These are phyloP conservation scores for Aethionema arabicum DNA, from an alignment of 345 rosid genomes.

Conservation along the genomic window DNA sequence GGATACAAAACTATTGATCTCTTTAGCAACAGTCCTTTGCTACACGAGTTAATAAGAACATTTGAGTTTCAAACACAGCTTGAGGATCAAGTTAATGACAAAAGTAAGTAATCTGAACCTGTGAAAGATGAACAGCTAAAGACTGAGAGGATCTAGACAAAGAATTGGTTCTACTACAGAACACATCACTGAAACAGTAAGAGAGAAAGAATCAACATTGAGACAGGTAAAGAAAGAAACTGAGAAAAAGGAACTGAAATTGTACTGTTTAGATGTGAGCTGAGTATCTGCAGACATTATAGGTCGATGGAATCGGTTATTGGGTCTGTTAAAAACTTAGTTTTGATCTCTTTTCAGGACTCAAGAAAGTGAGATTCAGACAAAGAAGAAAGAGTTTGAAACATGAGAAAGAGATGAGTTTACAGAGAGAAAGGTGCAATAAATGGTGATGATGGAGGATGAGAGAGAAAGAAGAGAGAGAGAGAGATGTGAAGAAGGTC, in stretches of 20 bases:
- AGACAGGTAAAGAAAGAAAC: conserved; percentile 8
- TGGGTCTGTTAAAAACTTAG: conserved; percentile 24
- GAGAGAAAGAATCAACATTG: conserved; percentile 13
- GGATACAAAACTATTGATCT: conserved; percentile 21
- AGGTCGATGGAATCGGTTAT: conserved; percentile 11
- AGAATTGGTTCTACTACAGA: conserved; percentile 23
- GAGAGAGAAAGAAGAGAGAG: conserved; percentile 19
- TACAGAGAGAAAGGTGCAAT: conserved; percentile 16
- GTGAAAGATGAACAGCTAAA: conserved; percentile 15
- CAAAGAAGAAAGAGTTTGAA: conserved; percentile 20
- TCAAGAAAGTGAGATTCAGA: conserved; percentile 22
- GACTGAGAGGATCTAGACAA: conserved; percentile 31
- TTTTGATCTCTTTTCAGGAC: conserved; percentile 19
- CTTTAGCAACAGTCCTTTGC: conserved; percentile 25
- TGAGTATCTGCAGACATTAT: conserved; percentile 33
- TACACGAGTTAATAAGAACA: conserved; percentile 18
- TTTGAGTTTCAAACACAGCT: conserved; percentile 18
- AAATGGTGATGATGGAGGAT: conserved; percentile 21
- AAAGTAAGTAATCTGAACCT: conserved; percentile 23
- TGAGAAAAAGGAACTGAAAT: conserved; percentile 1
- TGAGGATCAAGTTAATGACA: conserved; percentile 25
- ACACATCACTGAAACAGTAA: conserved; percentile 12
- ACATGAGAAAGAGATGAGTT: conserved; percentile 7
- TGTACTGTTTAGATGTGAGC: conserved; percentile 33
- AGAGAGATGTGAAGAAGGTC: conserved; percentile 33